These are phyloP conservation scores for Hamamelis virginiana DNA, from an alignment of 164 flowering plant species.

Conservation along the genomic window DNA sequence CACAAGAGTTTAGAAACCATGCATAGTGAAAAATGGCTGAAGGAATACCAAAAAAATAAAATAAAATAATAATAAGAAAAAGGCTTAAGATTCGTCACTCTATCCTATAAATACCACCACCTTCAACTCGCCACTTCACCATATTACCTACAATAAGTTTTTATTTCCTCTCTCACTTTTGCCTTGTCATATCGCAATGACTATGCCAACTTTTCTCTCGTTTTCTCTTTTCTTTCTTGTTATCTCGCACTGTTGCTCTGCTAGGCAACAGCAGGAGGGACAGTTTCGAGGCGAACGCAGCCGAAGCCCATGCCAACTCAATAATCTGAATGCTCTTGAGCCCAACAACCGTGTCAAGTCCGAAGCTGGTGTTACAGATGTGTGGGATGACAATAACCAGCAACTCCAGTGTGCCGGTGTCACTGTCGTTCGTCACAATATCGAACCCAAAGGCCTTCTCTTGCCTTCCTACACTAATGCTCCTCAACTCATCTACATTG, in stretches of 20 bases:
- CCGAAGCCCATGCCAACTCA: slow-evolving; percentile 34
- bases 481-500: slow-evolving; percentile 41
- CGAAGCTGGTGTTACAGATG: slow-evolving; percentile 54
- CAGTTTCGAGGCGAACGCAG: slow-evolving; percentile 6
- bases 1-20: slow-evolving; percentile 16
- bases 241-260: slow-evolving; percentile 28
- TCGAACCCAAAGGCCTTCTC: slow-evolving; percentile 46
- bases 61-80: too few relatives aligned
- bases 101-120: slow-evolving; percentile 26
- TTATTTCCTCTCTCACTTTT: not conserved
- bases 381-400: slow-evolving; percentile 39
- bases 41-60: too few relatives aligned
- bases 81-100: too few relatives aligned
- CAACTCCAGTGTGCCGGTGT: slow-evolving; percentile 59
- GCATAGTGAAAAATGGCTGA: slow-evolving; percentile 33
- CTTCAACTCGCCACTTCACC: slow-evolving; percentile 14
- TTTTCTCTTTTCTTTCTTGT: slow-evolving; percentile 27
- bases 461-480: slow-evolving; percentile 47
- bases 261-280: slow-evolving; percentile 21
- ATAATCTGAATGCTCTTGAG: slow-evolving; percentile 36
- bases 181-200: slow-evolving; percentile 21
- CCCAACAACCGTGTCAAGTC: slow-evolving; percentile 34
- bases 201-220: slow-evolving; percentile 17
- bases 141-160: not conserved
- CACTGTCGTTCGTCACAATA: slow-evolving; percentile 26